Percentiles rank a stretch among this genome's conserved stretches.
Conservation (phyloP, 1,139 yeast genomes). For the Taphrina populina region DNA sequence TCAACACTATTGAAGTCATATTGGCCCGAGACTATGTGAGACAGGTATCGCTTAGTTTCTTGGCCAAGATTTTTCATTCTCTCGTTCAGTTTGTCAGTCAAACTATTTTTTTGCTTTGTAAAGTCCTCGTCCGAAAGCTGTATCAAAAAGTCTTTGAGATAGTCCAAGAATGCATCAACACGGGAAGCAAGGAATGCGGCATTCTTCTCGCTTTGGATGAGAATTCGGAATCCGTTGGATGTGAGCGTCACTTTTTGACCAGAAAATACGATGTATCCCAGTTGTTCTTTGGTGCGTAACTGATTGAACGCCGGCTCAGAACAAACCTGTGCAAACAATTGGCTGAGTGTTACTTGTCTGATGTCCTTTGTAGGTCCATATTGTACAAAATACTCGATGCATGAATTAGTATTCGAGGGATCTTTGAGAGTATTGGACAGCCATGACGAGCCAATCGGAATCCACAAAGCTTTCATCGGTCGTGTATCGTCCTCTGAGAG, state of each 20-base stretch:
- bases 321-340: constrained; percentile 66
- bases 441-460: constrained; percentile 27
- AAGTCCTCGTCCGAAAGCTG: constrained; percentile 62
- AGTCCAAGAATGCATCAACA: constrained; percentile 62
- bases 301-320: constrained; percentile 88
- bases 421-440: constrained; percentile 61
- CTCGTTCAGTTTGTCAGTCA: constrained; percentile 63
- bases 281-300: constrained; percentile 86
- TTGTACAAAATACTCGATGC: constrained; percentile 76
- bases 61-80: constrained; percentile 75
- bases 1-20: constrained; percentile 64
- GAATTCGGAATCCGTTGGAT: constrained; percentile 70
- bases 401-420: constrained; percentile 72
- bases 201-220: constrained; percentile 81
- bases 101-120: constrained; percentile 64
- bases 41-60: constrained; percentile 67
- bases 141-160: constrained; percentile 48
- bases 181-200: constrained; percentile 73
- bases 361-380: constrained; percentile 54
- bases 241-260: constrained; percentile 69
- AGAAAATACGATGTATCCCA: constrained; percentile 86
- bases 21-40: constrained; percentile 67
- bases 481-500: constrained; percentile 6
- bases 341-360: constrained; percentile 53
- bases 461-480: constrained; percentile 18